Evolutionary conservation across 192 early-diverging fungal genomes (phyloP).

Genomic region (Linnemannia schmuckeri): DNA sequence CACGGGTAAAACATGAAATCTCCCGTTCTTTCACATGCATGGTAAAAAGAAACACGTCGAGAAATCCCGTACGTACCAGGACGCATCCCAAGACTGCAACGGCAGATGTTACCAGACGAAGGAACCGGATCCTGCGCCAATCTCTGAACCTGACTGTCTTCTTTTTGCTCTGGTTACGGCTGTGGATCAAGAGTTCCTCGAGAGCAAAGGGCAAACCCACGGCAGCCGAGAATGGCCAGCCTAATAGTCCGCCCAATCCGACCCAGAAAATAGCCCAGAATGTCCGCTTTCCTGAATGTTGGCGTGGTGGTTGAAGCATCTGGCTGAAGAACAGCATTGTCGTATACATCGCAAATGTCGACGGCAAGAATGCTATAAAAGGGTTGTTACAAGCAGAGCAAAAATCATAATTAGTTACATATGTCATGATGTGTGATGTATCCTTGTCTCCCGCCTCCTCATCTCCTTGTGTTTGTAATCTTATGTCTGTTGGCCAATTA

Average conservation of each 20-base stretch:
- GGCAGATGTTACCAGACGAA: constrained; percentile 59
- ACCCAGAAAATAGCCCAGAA: constrained; percentile 71
- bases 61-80: constrained; percentile 42
- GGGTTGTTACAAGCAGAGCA: constrained; percentile 2
- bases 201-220: constrained; percentile 82
- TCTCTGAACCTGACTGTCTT: constrained; percentile 38
- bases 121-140: constrained; percentile 61
- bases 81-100: constrained; percentile 50
- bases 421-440: background rate
- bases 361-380: constrained; percentile 83
- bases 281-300: constrained; percentile 60
- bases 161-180: constrained; percentile 57
- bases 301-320: constrained; percentile 69
- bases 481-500: constrained; percentile 37
- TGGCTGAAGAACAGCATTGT: constrained; percentile 80
- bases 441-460: background rate
- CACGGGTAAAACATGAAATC: background rate
- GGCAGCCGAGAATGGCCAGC: constrained; percentile 91
- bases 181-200: constrained; percentile 73
- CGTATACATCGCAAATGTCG: constrained; percentile 93
- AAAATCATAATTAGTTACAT: background rate
- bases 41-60: background rate
- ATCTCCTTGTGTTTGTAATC: background rate
- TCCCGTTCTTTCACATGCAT: background rate
- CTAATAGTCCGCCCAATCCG: constrained; percentile 74